Evolutionary conservation across 2,329 filamentous ascomycete species (phyloP), one percentile per base, ranked within the genome.

Genomic region (Passalora sequoiae): DNA sequence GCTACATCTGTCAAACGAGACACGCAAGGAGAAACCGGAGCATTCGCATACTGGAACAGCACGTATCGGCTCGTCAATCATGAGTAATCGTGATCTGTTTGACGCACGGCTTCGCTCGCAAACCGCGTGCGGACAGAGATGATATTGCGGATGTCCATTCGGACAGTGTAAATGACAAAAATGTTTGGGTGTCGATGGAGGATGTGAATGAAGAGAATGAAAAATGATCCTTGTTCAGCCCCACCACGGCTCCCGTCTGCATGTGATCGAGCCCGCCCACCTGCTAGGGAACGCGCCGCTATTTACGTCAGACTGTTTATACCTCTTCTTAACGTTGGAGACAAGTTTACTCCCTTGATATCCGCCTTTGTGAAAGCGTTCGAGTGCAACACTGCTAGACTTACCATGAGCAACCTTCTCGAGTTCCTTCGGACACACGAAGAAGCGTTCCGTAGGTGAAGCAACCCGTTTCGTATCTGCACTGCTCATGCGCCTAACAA

Each of bases 401-500:
- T 4, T 9, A 38, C 13, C 28, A 61, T 59, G 56, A 47, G 44
- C 20, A 48, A 59, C 78, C 78, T 91, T 44, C 72, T 87, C 33
- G 73, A 80, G 39, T 89, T 73, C 46, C 63, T 76, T 7, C 60
- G 69, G 38, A 61, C 64, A 30, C 68, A 75, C 51, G 76, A 77
- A 63, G 66, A 72, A 59, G 65, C 68, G 6, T 69, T 71, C 48
- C 65, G 66, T 56, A 71, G 67, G 70, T 72, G 60, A 52, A 57
- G 46, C 36, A 52, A 46, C 47, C 41, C 46, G 19, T 37, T 38
- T 22, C 21, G 33, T n/a, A 31, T 25, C 19, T 31, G 37, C 16
- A 36, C 40, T 27, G 20, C 27, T 37, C 24, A 30, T n/a, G 35
- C 30, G 24, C 27, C 52, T 51, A 43, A 50, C 38, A 30, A 15